Evolutionary conservation across 1,284 basidiomycete genomes (phyloP).

Genomic region (Flammula alnicola): DNA sequence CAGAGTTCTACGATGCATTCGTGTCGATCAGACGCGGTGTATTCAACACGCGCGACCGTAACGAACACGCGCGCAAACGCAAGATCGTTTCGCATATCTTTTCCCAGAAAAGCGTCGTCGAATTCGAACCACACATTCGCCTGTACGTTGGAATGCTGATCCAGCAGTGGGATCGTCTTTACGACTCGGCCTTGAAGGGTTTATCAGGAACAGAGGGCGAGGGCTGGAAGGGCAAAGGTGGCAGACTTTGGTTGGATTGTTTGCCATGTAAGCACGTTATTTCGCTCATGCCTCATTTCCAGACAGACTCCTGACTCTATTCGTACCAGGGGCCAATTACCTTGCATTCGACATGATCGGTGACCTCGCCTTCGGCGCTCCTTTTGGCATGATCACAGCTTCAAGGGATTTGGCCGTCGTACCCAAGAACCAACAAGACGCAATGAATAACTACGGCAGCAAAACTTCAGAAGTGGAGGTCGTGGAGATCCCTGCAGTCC

Average conservation of each 20-base stretch:
- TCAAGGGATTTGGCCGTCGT: slow-evolving; percentile 76
- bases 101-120: slow-evolving; percentile 81
- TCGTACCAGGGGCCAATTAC: slow-evolving; percentile 48
- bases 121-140: slow-evolving; percentile 80
- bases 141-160: slow-evolving; percentile 66
- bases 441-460: slow-evolving; percentile 61
- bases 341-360: slow-evolving; percentile 91
- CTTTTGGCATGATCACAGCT: slow-evolving; percentile 88
- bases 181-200: slow-evolving; percentile 56
- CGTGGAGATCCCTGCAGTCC: slow-evolving; percentile 76
- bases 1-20: slow-evolving; percentile 84
- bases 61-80: slow-evolving; percentile 86
- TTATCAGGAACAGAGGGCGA: slow-evolving; percentile 64
- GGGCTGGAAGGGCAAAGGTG: slow-evolving; percentile 63
- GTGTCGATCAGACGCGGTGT: slow-evolving; percentile 78
- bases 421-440: slow-evolving; percentile 46
- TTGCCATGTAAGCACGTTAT: slow-evolving; percentile 71
- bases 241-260: slow-evolving; percentile 74
- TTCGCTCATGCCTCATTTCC: not conserved
- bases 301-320: not conserved
- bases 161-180: slow-evolving; percentile 84
- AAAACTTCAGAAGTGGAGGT: slow-evolving; percentile 49
- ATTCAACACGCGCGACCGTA: slow-evolving; percentile 87
- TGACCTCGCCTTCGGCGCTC: slow-evolving; percentile 83
- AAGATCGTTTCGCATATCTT: slow-evolving; percentile 91